Base-by-base conservation (phyloP, 345 rosid species). In the Lumnitzera littorea region DNA sequence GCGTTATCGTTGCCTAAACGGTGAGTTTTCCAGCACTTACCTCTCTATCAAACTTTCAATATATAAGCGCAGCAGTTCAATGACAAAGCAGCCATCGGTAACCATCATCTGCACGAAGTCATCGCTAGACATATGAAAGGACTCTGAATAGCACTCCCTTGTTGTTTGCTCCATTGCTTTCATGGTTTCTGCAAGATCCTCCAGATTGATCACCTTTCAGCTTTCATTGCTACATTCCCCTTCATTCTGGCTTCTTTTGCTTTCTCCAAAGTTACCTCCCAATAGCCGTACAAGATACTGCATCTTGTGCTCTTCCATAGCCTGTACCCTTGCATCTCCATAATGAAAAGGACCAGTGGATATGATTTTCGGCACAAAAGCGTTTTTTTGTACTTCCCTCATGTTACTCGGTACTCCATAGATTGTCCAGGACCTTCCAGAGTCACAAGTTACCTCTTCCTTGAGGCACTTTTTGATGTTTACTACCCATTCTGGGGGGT, bases 271-370 rank as follows among this genome's bases (percentile, higher is more conserved):
- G 46, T 60, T 47, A 1, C 64, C 48, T 48, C 64, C 64, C 29
- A 53, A 25, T 23, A 58, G 51, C 8, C 64, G 54, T n/a, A 46
- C 3, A 27, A 66, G 55, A 36, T n/a, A 58, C 12, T 60, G 58
- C 64, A 46, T 53, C 60, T 66, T 66, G 60, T 66, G 70, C 53
- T 58, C 60, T 24, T 53, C 64, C 70, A 66, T 60, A 5, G 16
- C 59, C 59, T 31, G 56, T 23, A 61, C 17, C 47, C 56, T 31
- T 17, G 3, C 24, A 11, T 61, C 48, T 27, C 56, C 48, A 15
- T n/a, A 12, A 15, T 61, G 64, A 11, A 50, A 61, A 36, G 64
- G 64, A 15, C 64, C 64, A 27, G 51, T 50, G 2, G 64, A 61
- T 15, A 61, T 51, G 15, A 61, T 51, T 24, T 61, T 50, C 24